Base-by-base conservation (phyloP, 768 basidiomycete species). In the Termitomyces sp. region DNA sequence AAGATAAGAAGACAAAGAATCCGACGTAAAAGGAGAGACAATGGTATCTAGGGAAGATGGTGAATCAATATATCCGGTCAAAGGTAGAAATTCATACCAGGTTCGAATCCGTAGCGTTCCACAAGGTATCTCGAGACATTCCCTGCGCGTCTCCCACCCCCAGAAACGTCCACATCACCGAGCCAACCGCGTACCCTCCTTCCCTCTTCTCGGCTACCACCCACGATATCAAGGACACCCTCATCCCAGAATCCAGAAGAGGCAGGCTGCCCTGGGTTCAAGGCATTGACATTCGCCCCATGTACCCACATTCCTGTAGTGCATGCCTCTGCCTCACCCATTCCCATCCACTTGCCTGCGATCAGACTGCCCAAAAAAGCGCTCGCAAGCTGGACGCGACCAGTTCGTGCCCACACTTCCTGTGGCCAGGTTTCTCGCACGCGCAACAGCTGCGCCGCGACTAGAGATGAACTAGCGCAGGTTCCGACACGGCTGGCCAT, bases 231-330 rank as follows among this genome's bases (percentile, higher is more conserved):
- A 57, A 93, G 75, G 16, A 91, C 84, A 7, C 78, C 83, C 56
- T 92, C 90, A 64, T 94, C 92, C 92, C 92, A 94, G 63, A 85
- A 81, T 0, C 84, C 81, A 46, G 78, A 78, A n/a, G 73, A 59
- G 2, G 69, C 39, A 20, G 55, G 36, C 39, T 65, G 66, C 15
- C 64, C 61, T 40, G 62, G 55, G 49, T 59, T 57, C 46, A 59
- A 58, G 2, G 69, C 62, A 48, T 66, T 74, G 2, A 66, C 65
- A 59, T 73, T 75, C 4, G 70, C 68, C 55, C 79, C 84, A 85
- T 89, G 86, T 5, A 85, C 79, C 90, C 91, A 94, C 76, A 92
- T 81, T 3, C 91, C 92, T 0, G 89, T 90, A 0, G 87, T 84
- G 66, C 85, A 87, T 0, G 91, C 91, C 68, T 93, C 90, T 0